Evolutionary conservation across 1,139 yeast genomes (phyloP).

Genomic region (Blastobotrys malaysiensis): DNA sequence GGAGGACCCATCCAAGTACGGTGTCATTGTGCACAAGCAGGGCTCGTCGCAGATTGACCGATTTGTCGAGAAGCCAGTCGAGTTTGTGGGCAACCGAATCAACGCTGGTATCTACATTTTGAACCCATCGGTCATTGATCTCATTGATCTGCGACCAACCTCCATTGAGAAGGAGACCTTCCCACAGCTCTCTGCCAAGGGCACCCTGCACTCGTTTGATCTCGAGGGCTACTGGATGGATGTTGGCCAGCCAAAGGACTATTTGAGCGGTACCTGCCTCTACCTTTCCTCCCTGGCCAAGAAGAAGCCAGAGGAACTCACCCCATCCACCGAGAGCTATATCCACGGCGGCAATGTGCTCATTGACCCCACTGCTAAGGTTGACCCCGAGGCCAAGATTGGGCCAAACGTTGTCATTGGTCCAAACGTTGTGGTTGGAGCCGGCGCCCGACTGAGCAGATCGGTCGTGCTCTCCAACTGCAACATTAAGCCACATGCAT

Average conservation of each 20-base stretch:
- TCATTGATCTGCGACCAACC: conserved; percentile 96
- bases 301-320: conserved; percentile 67
- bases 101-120: conserved; percentile 96
- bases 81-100: conserved; percentile 90
- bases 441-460: conserved; percentile 97
- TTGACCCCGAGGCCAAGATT: conserved; percentile 87
- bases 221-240: conserved; percentile 99
- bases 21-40: conserved; percentile 97
- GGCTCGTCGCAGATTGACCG: conserved; percentile 93
- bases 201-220: conserved; percentile 89
- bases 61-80: conserved; percentile 99
- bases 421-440: conserved; percentile 93
- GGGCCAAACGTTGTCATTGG: conserved; percentile 99
- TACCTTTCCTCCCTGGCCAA: conserved; percentile 83
- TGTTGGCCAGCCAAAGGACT: conserved; percentile 99
- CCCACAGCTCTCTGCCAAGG: conserved; percentile 90
- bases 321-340: conserved; percentile 55
- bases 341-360: conserved; percentile 92
- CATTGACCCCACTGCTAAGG: conserved; percentile 91
- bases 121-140: conserved; percentile 94
- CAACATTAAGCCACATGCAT: conserved; percentile 92
- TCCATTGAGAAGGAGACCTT: conserved; percentile 99
- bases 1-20: conserved; percentile 98
- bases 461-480: conserved; percentile 91
- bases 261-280: conserved; percentile 91